phyloP scores from a whole-genome alignment of 2,329 filamentous ascomycete genomes.

The Furcasterigmium sp. region DNA sequence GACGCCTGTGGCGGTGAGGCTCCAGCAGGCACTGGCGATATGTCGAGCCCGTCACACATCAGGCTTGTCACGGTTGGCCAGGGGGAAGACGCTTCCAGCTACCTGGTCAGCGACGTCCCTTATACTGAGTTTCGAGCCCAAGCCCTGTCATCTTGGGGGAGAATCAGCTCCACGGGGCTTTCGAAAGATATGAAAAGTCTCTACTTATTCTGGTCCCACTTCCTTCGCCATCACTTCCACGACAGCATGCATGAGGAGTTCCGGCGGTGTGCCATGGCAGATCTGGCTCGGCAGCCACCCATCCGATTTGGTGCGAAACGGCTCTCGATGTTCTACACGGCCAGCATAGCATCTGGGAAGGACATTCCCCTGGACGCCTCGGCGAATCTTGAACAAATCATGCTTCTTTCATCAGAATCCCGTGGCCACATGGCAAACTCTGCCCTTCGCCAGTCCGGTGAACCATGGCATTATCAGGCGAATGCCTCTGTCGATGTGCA shows the following conservation, averaged over 20 bases:
- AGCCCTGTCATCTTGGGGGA: no score
- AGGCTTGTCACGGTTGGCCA: slow-evolving; percentile 8
- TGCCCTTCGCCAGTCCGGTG: no score
- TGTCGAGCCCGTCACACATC: slow-evolving; percentile 7
- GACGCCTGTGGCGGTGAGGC: slow-evolving; percentile 6
- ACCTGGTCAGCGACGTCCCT: slow-evolving; percentile 8
- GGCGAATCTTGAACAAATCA: slow-evolving; percentile 2
- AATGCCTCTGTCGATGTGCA: no score
- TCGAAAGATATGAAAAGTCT: slow-evolving; percentile 59
- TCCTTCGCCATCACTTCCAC: slow-evolving; percentile 68
- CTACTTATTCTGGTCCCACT: slow-evolving; percentile 72
- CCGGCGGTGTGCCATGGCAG: slow-evolving; percentile 59
- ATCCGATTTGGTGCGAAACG: background rate
- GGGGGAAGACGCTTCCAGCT: slow-evolving; percentile 2
- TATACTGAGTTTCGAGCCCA: slow-evolving; percentile 28
- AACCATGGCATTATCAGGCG: no score
- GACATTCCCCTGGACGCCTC: background rate
- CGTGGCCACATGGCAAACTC: no score
- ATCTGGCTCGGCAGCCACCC: slow-evolving; percentile 24
- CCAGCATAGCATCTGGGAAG: background rate
- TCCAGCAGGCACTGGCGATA: slow-evolving; percentile 2
- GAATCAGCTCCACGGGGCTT: slow-evolving; percentile 9
- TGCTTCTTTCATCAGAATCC: background rate
- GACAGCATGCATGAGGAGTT: slow-evolving; percentile 72
- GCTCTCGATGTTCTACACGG: background rate